phyloP scores from a whole-genome alignment of 352 stramenopile species.

The Blastocystis sp. region DNA sequence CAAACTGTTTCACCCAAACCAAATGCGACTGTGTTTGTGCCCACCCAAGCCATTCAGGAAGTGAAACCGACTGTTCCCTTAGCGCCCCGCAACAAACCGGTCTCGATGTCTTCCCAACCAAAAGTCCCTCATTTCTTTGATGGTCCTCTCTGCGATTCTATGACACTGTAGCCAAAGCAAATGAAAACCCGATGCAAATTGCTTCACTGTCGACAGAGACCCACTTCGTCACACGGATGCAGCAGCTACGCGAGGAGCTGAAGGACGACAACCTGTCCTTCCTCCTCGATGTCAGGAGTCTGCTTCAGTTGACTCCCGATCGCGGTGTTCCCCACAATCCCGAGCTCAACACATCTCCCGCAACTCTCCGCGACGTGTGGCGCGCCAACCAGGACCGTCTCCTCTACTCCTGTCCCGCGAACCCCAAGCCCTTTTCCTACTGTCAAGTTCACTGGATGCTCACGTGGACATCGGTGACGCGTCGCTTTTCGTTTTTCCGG shows the following conservation, averaged over 20 bases:
- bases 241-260: background rate
- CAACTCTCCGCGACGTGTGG: background rate
- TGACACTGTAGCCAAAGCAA: too few relatives aligned
- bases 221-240: too few relatives aligned
- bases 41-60: too few relatives aligned
- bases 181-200: too few relatives aligned
- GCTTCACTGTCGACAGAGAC: too few relatives aligned
- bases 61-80: too few relatives aligned
- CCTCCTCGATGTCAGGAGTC: background rate
- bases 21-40: too few relatives aligned
- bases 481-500: background rate
- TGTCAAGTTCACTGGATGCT: slow-evolving; percentile 17
- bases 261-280: background rate
- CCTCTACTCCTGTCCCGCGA: background rate
- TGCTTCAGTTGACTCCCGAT: background rate
- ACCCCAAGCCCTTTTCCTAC: background rate
- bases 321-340: background rate
- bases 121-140: too few relatives aligned
- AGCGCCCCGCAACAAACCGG: too few relatives aligned
- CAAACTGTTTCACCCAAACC: too few relatives aligned
- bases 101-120: too few relatives aligned
- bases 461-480: background rate
- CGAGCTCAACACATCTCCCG: background rate
- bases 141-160: too few relatives aligned
- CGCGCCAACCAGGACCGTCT: background rate